Evolutionary conservation across 176 grass and related monocot genomes (phyloP), one percentile per base, ranked within the genome.

Genomic region (Stipa capillata): DNA sequence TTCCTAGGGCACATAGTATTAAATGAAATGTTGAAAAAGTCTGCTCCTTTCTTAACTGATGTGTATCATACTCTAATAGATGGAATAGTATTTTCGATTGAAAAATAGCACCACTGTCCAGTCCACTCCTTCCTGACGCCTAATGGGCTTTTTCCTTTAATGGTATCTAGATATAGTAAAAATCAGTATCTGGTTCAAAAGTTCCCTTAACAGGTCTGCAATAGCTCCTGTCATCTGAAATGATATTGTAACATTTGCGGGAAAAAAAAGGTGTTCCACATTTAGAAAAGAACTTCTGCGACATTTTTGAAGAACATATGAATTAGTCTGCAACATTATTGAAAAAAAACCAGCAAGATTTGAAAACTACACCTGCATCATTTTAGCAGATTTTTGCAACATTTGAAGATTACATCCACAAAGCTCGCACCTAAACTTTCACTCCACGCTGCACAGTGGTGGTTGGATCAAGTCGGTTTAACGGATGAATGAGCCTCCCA

Each of bases 381-480:
- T 67, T 7, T 76, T 24, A 72, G 61, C 18, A 32, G 29, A 6
- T n/a, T 18, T 12, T 29, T 43, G 18, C 53, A 61, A 10, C 12
- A 50, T 35, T 47, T 82, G 67, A 61, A 72, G 76, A 21, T 69
- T 65, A 4, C 51, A 48, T 45, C 18, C 21, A 39, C 17, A 69
- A 82, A 63, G 63, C 65, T 24, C 2, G 0, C 40, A 41, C 25
- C 24, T 40, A 17, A 51, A 5, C 45, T 82, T 60, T 41, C 70
- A 42, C 24, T 69, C 8, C 27, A 39, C n/a, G 8, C 73, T 41
- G 7, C 29, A 57, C 10, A 1, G 67, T 81, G 17, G 32, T 86
- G 44, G 3, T 76, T 59, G 41, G 65, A 87, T 73, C 48, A 74
- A 74, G 28, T 80, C 61, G 32, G 8, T 56, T 80, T 80, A 44